phyloP scores from a whole-genome alignment of 306 rosid genomes.

The Begonia peltatifolia region DNA sequence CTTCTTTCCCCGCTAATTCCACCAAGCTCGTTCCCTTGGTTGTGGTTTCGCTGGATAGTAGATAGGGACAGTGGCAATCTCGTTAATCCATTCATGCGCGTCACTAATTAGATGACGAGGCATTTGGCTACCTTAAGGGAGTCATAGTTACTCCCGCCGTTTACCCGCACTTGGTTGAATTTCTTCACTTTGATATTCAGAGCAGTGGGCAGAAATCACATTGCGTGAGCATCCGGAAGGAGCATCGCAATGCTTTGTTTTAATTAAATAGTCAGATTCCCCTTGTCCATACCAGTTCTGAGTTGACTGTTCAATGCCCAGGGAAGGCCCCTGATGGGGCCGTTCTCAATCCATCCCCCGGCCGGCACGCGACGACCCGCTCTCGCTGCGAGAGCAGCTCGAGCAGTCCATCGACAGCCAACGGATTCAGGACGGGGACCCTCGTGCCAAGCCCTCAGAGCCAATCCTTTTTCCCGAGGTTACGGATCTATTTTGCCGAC shows the following conservation, averaged over 20 bases:
- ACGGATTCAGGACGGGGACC: too few species aligned
- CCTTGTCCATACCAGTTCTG: constrained; percentile 10
- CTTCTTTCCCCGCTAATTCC: constrained; percentile 5
- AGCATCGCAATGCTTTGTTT: constrained; percentile 14
- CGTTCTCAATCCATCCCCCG: constrained; percentile 3
- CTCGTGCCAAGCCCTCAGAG: too few species aligned
- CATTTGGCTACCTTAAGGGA: constrained; percentile 6
- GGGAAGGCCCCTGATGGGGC: constrained; percentile 1
- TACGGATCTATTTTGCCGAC: too few species aligned
- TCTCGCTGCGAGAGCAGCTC: too few species aligned
- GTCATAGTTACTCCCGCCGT: constrained; percentile 7
- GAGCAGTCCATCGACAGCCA: too few species aligned
- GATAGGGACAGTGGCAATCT: constrained; percentile 20
- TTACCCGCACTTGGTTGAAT: constrained; percentile 12
- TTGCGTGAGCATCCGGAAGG: constrained; percentile 9
- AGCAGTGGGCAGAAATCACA: constrained; percentile 13
- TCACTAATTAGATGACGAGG: constrained; percentile 40
- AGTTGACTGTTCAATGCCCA: constrained; percentile 2
- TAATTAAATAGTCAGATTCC: constrained; percentile 9
- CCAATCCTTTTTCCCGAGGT: too few species aligned
- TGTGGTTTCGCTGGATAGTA: constrained; percentile 7
- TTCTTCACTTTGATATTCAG: constrained; percentile 11
- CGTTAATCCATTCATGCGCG: constrained; percentile 50
- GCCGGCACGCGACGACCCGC: neutral
- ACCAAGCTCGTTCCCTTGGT: constrained; percentile 6